Conservation (phyloP, 805 yeast genomes). For the Candida sakaeoensis region DNA sequence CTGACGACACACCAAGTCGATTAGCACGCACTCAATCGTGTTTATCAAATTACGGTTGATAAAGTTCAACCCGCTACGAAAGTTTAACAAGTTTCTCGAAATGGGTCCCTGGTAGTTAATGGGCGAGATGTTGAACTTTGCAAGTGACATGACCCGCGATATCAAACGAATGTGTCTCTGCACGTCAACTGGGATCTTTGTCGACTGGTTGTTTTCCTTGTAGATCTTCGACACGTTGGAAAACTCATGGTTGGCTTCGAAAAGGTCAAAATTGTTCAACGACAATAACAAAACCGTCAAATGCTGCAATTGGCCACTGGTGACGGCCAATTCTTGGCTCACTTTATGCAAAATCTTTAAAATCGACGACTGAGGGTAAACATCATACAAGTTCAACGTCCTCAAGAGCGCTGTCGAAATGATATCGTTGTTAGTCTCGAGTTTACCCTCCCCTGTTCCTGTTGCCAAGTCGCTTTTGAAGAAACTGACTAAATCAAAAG, state of each 20-base stretch:
- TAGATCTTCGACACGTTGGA: slow-evolving; percentile 30
- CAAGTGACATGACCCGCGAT: slow-evolving; percentile 36
- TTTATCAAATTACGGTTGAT: slow-evolving; percentile 49
- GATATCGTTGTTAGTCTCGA: slow-evolving; percentile 48
- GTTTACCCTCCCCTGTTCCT: slow-evolving; percentile 18
- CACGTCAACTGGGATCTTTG: slow-evolving; percentile 36
- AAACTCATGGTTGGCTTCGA: slow-evolving; percentile 33
- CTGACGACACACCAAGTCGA: slow-evolving; percentile 47
- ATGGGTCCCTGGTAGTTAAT: slow-evolving; percentile 65
- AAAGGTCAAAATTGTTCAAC: slow-evolving; percentile 34
- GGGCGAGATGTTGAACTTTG: slow-evolving; percentile 36
- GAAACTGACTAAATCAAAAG: slow-evolving; percentile 25
- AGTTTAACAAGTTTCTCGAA: slow-evolving; percentile 60
- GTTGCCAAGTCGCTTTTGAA: slow-evolving; percentile 16
- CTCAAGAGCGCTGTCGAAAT: slow-evolving; percentile 56
- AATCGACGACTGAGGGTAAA: slow-evolving; percentile 47
- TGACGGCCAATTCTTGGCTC: slow-evolving; percentile 9
- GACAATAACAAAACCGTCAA: slow-evolving; percentile 48
- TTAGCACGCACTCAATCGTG: slow-evolving; percentile 47
- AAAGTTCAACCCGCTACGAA: slow-evolving; percentile 60
- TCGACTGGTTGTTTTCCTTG: slow-evolving; percentile 19
- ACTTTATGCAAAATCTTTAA: slow-evolving; percentile 46
- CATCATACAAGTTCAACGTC: slow-evolving; percentile 47
- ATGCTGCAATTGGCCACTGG: slow-evolving; percentile 29
- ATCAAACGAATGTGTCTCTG: slow-evolving; percentile 25